Conservation (phyloP, 768 basidiomycete species). For the Mycena haematopus region DNA sequence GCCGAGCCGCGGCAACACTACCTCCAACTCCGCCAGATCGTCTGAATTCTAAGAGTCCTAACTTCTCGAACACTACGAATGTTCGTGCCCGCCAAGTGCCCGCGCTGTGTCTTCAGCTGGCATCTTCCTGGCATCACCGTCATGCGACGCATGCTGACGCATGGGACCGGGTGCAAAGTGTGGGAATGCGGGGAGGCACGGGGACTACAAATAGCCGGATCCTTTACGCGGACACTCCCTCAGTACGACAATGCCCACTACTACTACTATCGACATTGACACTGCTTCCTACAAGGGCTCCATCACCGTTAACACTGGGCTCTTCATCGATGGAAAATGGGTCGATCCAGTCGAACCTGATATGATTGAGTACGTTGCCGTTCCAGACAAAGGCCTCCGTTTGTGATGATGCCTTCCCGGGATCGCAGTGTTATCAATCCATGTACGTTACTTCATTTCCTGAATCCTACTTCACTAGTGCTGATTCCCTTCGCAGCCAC, state of each 20-base stretch:
- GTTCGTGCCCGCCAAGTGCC: no score
- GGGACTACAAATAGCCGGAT: not conserved
- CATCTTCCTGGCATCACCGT: no score
- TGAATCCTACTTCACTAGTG: not conserved
- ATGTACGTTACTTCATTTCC: not conserved
- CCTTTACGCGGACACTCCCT: not conserved
- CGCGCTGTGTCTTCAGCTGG: no score
- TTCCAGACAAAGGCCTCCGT: not conserved
- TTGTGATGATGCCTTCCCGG: no score
- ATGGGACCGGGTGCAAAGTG: no score
- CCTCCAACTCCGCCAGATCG: no score
- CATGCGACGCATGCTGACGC: no score
- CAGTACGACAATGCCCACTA: constrained; percentile 7
- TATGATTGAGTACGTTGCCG: constrained; percentile 57
- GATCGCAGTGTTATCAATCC: constrained; percentile 29
- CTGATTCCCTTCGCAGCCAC: not conserved
- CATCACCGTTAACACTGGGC: constrained; percentile 52
- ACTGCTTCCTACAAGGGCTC: constrained; percentile 50
- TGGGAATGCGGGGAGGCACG: no score
- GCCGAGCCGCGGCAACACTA: no score
- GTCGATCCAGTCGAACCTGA: constrained; percentile 50
- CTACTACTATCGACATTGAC: constrained; percentile 44
- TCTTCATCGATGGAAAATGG: constrained; percentile 68
- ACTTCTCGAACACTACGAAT: no score
- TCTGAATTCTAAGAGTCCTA: no score